Conservation (phyloP, 2,329 filamentous ascomycete species). For the Trichoderma semiorbis region DNA sequence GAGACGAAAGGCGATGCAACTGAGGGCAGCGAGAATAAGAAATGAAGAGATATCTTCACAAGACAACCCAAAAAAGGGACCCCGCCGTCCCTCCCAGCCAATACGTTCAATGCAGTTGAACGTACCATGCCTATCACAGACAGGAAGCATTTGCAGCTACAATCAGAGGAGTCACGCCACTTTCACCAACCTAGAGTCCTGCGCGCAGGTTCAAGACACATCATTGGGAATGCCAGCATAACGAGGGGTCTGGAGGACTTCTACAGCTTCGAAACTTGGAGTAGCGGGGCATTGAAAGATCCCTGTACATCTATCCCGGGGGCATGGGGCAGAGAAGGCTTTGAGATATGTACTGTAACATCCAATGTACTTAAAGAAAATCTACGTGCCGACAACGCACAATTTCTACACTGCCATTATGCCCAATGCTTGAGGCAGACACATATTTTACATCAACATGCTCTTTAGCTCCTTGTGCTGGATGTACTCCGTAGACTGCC, state of each 20-base stretch:
- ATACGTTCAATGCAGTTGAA: not conserved
- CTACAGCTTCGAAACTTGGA: not conserved
- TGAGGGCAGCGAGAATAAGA: conserved; percentile 23
- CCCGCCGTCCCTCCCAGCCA: not conserved
- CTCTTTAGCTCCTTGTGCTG: not conserved
- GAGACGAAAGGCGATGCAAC: conserved; percentile 17
- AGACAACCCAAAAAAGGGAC: not conserved
- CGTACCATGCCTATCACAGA: not conserved
- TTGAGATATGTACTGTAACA: too few relatives aligned
- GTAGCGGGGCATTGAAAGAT: conserved; percentile 1
- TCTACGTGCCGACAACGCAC: not conserved
- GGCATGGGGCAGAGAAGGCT: not conserved
- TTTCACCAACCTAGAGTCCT: not conserved
- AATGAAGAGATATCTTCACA: conserved; percentile 21
- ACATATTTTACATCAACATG: not conserved
- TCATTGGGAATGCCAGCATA: not conserved
- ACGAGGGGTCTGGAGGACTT: not conserved
- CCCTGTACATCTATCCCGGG: not conserved
- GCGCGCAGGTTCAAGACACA: not conserved
- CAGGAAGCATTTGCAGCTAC: not conserved
- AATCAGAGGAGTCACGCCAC: not conserved
- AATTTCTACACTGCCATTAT: not conserved
- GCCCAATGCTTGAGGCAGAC: not conserved
- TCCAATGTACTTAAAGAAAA: too few relatives aligned
- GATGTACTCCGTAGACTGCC: not conserved